Evolutionary conservation across 2,329 filamentous ascomycete species (phyloP), one percentile per base, ranked within the genome.

Genomic region (Aspergillus tanneri): DNA sequence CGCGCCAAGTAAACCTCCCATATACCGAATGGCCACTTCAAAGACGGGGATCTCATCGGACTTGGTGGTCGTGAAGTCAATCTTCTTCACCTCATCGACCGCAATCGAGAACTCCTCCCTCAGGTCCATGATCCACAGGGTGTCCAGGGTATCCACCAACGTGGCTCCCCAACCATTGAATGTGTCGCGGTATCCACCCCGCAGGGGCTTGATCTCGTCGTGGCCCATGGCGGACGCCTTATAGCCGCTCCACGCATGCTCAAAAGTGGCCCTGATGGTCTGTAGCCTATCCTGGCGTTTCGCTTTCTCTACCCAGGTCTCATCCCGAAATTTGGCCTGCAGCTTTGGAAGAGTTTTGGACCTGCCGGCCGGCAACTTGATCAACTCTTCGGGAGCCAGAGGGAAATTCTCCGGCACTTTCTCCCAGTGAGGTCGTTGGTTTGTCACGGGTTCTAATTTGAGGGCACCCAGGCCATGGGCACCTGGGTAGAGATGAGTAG

Each of bases 141-240:
- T 91, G 64, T 95, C 90, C 43, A 92, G 72, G 1, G 82, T 76
- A 72, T 96, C 90, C 4, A 96, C 87, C 52, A 96, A 67, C 0
- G 90, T 95, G 12, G 90, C 90, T 14, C 88, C 88, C 90, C 90
- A 96, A 41, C 87, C 89, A 64, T 90, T 92, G 68, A 97, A 97
- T 0, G 90, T 88, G 63, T 96, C 87, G 14, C 82, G 81, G 55
- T 76, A 82, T 11, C 72, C 74, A 43, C 84, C 84, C 23, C 82
- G 80, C 8, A 92, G 75, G 2, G 93, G 93, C 36, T 73, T 79
- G 12, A 97, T 72, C 72, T 97, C 93, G 63, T 97, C 93, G 58
- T 95, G 88, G 53, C 85, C 81, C 83, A 88, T 93, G 9, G 91
- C 92, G 59, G 84, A 78, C 52, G 83, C 77, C 62, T 81, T 87